These are phyloP conservation scores for Solanum hybrid DNA, from an alignment of 305 asterid genomes.

Conservation along the genomic window DNA sequence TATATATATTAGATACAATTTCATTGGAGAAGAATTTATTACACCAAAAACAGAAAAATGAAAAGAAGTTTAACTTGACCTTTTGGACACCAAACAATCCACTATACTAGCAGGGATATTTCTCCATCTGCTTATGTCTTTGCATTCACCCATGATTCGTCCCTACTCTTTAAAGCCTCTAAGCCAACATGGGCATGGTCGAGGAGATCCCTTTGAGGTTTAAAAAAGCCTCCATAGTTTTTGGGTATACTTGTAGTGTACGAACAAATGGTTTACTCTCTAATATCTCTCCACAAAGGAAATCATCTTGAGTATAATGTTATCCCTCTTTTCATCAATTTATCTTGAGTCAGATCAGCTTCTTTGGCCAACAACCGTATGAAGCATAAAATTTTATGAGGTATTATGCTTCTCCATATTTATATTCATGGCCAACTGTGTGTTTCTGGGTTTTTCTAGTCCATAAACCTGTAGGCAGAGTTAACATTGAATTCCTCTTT, in stretches of 20 bases:
- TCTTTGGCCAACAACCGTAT: not conserved
- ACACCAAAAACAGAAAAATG: not conserved
- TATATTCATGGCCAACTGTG: not conserved
- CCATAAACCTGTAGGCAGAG: not conserved
- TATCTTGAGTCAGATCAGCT: not conserved
- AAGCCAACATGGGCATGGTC: not conserved
- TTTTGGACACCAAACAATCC: not conserved
- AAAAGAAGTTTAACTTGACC: not conserved
- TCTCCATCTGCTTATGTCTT: not conserved
- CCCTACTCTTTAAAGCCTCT: not conserved
- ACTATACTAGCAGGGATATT: not conserved
- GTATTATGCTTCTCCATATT: not conserved
- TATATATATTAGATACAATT: too few species aligned
- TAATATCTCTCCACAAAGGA: not conserved
- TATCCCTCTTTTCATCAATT: not conserved
- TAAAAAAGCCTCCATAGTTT: not conserved
- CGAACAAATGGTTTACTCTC: not conserved
- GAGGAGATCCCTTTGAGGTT: not conserved
- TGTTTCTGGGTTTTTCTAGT: not conserved
- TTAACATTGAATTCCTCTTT: not conserved
- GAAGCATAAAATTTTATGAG: not conserved
- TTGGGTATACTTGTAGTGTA: not conserved
- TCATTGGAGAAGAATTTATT: too few species aligned
- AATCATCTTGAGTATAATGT: not conserved
- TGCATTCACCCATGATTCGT: not conserved